Evolutionary conservation across 352 stramenopile species (phyloP), one percentile per base, ranked within the genome.

Genomic region (Phytopythium oedochilum): DNA sequence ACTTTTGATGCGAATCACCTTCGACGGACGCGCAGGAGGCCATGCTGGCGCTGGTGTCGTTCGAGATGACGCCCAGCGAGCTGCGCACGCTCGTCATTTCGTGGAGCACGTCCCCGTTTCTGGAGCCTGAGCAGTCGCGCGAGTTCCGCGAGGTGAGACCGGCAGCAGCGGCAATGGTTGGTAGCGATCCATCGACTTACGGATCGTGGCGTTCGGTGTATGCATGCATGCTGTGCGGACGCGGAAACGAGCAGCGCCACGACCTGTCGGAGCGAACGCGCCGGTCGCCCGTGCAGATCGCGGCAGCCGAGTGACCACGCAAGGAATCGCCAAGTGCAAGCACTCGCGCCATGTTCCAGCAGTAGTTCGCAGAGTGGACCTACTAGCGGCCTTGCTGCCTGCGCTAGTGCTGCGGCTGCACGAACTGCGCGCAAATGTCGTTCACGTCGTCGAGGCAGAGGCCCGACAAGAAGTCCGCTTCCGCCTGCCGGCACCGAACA

Each of bases 31-130:
- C 54, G 42, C 29, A 92, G 83, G 80, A 90, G 67, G 65, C 64
- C 15, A 60, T 90, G 39, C 48, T 93, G 58, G 64, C 63, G 20
- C 75, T 82, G 39, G 73, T 93, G 36, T 72, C 78, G 22, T 93
- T 93, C 58, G 66, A 83, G 15, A 86, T 75, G 22, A 78, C 83
- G 20, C 87, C 70, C 18, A 77, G 87, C 53, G 63, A 86, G 61
- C 61, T 91, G 46, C 80, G 76, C 17, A 88, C 83, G n/a, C 83
- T 89, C 38, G 69, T 86, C 14, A 89, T 90, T 39, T 91, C 81
- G 11, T 90, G 83, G 75, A 91, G 74, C 47, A 90, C 83, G 34
- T 90, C 83, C 23, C 80, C 83, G 2, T 93, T 93, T 50, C 65
- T 91, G 15, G 69, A 91, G 36, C 70, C 74, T 17, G 64, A 61